These are phyloP conservation scores for Rosa persica DNA, from an alignment of 306 rosid species.

Conservation along the genomic window DNA sequence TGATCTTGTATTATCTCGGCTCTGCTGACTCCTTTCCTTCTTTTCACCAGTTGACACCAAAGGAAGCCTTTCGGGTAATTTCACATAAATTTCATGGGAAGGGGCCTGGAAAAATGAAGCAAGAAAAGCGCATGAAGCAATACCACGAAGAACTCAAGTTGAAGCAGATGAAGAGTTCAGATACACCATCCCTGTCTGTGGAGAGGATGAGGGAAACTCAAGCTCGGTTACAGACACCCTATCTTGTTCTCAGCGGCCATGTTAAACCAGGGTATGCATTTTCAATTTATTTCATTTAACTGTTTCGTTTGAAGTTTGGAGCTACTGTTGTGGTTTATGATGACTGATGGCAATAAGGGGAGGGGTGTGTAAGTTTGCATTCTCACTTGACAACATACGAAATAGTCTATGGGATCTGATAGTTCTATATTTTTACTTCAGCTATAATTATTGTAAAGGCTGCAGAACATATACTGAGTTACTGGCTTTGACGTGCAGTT, in stretches of 20 bases:
- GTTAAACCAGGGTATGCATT: conserved; percentile 83
- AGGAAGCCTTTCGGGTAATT: conserved; percentile 75
- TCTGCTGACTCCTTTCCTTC: conserved; percentile 20
- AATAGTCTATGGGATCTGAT: background rate
- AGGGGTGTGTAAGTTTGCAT: background rate
- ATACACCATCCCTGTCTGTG: conserved; percentile 79
- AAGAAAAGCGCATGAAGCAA: conserved; percentile 92
- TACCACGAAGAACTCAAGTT: conserved; percentile 78
- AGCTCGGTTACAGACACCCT: conserved; percentile 73
- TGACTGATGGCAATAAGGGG: background rate
- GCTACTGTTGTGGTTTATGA: background rate
- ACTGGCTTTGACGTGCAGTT: background rate
- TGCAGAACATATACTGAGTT: background rate
- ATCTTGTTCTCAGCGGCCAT: conserved; percentile 95
- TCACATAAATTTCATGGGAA: conserved; percentile 95
- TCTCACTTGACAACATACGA: background rate
- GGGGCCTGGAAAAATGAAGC: conserved; percentile 97
- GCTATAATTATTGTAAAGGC: background rate
- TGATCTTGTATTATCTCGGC: conserved; percentile 9
- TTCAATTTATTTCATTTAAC: background rate
- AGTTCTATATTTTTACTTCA: background rate
- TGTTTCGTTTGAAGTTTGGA: background rate
- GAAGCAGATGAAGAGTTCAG: conserved; percentile 93
- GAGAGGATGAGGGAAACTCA: conserved; percentile 98
- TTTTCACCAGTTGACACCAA: conserved; percentile 80